A percentile compares a stretch with the other conserved stretches of the same genome.
phyloP scores from a whole-genome alignment of 768 basidiomycete genomes.

The Rubroboletus pulcherrimus region DNA sequence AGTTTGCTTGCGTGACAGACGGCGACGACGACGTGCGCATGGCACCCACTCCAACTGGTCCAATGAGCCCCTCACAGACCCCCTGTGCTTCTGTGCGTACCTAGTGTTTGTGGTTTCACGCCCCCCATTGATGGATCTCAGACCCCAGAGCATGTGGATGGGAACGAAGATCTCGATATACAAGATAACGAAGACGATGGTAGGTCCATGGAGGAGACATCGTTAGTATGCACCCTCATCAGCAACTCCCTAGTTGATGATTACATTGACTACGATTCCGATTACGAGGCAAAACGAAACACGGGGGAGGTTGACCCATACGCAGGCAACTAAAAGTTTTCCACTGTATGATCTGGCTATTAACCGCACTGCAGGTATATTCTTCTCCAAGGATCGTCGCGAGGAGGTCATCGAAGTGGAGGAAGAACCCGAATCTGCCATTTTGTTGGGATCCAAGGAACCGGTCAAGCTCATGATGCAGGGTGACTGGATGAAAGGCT shows the following conservation, averaged over 20 bases:
- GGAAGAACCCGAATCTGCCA: constrained; percentile 60
- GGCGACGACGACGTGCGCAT: constrained; percentile 51
- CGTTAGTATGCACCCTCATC: constrained; percentile 8
- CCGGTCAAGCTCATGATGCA: constrained; percentile 71
- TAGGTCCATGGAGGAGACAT: constrained; percentile 16
- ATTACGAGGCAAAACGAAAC: constrained; percentile 52
- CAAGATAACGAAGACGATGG: constrained; percentile 53
- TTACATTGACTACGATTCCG: constrained; percentile 80
- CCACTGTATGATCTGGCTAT: background rate
- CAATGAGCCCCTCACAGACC: constrained; percentile 29
- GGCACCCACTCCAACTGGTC: constrained; percentile 28
- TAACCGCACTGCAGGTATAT: constrained; percentile 56
- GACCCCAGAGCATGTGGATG: constrained; percentile 59
- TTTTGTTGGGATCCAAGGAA: constrained; percentile 42
- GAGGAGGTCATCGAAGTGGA: constrained; percentile 93
- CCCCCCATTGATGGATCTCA: constrained; percentile 24
- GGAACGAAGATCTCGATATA: constrained; percentile 45
- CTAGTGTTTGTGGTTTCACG: background rate
- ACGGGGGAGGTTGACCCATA: constrained; percentile 80
- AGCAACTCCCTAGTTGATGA: constrained; percentile 40
- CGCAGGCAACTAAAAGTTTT: constrained; percentile 51
- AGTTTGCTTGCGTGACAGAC: constrained; percentile 68
- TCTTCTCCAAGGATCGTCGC: constrained; percentile 91
- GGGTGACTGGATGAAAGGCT: constrained; percentile 97
- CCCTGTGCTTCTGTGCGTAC: constrained; percentile 23